Evolutionary conservation across 1,284 basidiomycete genomes (phyloP), one percentile per base, ranked within the genome.

Genomic region (Pseudozyma flocculosa): DNA sequence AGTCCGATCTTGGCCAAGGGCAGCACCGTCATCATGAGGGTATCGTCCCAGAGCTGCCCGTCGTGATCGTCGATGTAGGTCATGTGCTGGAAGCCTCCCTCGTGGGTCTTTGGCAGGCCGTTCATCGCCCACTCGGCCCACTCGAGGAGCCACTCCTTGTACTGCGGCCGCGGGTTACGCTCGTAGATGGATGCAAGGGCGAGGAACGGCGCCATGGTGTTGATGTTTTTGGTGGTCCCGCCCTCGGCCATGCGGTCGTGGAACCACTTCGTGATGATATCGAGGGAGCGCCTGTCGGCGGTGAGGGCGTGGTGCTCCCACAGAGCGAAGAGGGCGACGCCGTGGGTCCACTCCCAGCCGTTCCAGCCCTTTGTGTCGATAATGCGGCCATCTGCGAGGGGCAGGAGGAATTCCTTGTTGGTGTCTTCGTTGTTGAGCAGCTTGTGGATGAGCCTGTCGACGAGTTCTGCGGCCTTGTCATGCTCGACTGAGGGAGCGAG

Each of bases 261-360:
- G 75, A 86, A 86, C 85, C 85, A 86, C 42, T 77, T 76, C 44
- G 83, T 71, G 17, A 82, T 80, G 43, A 85, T 83, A 38, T 81
- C 71, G n/a, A 85, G 73, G 0, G 82, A 78, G 1, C 79, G 78
- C 7, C 78, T 59, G 40, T 83, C 81, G 1, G 80, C 79, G 3
- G 81, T 82, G 40, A 83, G 81, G 56, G 82, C 79, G 52, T 81
- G 73, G 51, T 82, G 80, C 58, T 82, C 64, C n/a, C 53, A 51
- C n/a, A 73, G 54, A 1, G 62, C 69, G 26, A 44, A 64, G 26
- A 61, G 53, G 0, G 68, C 74, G 17, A 77, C 68, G 51, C 85
- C 85, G 68, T 86, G 85, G 7, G 85, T 86, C 85, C 85, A 86
- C 79, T 86, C 85, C 85, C 85, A 86, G 50, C 84, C 82, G 43